Evolutionary conservation across 2,329 filamentous ascomycete species (phyloP).

Genomic region (Acrodontium crateriforme): DNA sequence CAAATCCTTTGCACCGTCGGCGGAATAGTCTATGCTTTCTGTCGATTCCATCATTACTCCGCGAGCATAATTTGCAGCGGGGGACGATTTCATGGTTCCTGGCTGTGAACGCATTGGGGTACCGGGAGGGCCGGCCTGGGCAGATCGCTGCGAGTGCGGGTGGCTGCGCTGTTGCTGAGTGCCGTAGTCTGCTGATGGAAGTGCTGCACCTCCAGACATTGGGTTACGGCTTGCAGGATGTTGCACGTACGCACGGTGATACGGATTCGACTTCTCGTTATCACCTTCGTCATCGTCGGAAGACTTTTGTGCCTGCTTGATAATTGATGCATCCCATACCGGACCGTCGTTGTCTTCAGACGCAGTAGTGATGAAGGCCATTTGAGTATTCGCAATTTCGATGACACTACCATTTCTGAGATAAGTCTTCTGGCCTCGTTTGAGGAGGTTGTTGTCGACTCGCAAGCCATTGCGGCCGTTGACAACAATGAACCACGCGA

Average conservation of each 20-base stretch:
- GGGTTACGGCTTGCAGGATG: conserved; percentile 19
- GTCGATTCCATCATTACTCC: conserved; percentile 39
- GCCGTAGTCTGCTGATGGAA: conserved; percentile 8
- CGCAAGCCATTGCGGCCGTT: conserved; percentile 87
- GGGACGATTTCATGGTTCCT: conserved; percentile 30
- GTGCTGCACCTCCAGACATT: conserved; percentile 4
- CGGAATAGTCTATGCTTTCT: conserved; percentile 58
- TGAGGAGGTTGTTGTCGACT: conserved; percentile 60
- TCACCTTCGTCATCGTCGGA: conserved; percentile 29
- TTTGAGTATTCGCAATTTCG: conserved; percentile 83
- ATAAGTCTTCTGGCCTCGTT: conserved; percentile 49
- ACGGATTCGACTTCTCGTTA: conserved; percentile 13
- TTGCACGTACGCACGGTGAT: conserved; percentile 4
- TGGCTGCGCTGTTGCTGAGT: conserved; percentile 19
- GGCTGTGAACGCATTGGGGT: conserved; percentile 21
- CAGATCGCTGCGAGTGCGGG: conserved; percentile 22
- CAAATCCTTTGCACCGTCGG: conserved; percentile 74
- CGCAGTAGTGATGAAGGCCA: conserved; percentile 96
- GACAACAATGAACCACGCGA: conserved; percentile 69
- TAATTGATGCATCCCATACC: conserved; percentile 33
- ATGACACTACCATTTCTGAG: conserved; percentile 81
- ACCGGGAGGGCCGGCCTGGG: conserved; percentile 20
- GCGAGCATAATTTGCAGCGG: conserved; percentile 32
- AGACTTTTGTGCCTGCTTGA: conserved; percentile 25
- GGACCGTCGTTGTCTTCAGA: conserved; percentile 57